phyloP scores from a whole-genome alignment of 164 flowering plant species.

The Vitis labrusca region DNA sequence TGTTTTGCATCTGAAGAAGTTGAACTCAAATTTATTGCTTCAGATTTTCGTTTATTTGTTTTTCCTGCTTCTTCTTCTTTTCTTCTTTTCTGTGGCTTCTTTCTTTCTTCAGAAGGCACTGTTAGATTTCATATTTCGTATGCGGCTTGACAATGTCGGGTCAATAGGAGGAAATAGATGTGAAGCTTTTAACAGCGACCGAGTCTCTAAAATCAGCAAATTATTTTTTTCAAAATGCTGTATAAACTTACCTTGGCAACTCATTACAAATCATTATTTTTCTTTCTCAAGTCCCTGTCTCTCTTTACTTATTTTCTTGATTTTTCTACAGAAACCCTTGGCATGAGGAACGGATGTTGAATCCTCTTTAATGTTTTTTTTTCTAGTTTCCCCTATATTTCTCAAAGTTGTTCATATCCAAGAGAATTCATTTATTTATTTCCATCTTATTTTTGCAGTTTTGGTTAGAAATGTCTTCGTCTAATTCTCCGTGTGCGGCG shows the following conservation, averaged over 20 bases:
- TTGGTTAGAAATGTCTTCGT: conserved; percentile 17
- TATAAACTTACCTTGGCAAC: not conserved
- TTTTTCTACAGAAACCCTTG: no score
- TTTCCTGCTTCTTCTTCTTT: not conserved
- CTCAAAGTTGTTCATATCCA: no score
- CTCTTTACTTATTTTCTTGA: not conserved
- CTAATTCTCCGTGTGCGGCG: conserved; percentile 55
- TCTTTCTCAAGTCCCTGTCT: not conserved
- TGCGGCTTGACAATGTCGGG: conserved; percentile 3
- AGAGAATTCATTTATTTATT: no score
- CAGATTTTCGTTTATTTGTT: not conserved
- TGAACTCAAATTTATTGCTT: no score
- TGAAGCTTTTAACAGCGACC: conserved; percentile 3
- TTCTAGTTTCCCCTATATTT: no score
- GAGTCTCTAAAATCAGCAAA: not conserved
- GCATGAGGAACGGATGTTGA: no score
- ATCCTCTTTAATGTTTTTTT: no score
- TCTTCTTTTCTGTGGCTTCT: not conserved
- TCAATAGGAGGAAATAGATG: not conserved
- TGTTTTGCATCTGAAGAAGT: no score
- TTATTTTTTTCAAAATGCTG: not conserved
- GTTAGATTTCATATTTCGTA: not conserved
- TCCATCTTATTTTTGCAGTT: not conserved
- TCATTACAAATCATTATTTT: not conserved
- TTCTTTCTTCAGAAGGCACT: not conserved